These are phyloP conservation scores for Melaleuca alternifolia DNA, from an alignment of 345 rosid genomes.

Conservation along the genomic window DNA sequence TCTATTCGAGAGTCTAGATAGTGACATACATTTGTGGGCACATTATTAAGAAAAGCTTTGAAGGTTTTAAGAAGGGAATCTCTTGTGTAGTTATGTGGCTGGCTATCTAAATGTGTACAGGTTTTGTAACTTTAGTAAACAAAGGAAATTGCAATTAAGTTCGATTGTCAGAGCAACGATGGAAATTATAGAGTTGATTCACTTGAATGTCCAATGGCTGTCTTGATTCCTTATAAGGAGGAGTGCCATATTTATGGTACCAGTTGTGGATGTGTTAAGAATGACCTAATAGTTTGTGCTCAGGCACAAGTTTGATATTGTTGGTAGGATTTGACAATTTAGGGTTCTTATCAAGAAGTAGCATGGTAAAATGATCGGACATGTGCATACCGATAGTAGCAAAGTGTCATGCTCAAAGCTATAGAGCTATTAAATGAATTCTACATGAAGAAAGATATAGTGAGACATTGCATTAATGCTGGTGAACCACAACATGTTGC, in stretches of 20 bases:
- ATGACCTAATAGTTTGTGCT: not conserved
- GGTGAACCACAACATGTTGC: not conserved
- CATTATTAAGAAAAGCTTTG: not conserved
- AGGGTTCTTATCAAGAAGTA: not conserved
- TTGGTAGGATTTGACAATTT: not conserved
- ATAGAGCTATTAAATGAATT: not conserved
- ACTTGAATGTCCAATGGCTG: not conserved
- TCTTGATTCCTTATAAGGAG: not conserved
- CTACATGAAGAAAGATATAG: not conserved
- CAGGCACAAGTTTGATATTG: not conserved
- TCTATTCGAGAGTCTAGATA: not conserved
- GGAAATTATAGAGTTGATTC: not conserved
- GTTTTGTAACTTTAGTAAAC: not conserved
- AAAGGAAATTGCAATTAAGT: not conserved
- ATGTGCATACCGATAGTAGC: not conserved
- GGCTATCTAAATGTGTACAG: accelerated
- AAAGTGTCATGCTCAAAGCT: not conserved
- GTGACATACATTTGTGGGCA: not conserved
- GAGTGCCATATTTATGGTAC: not conserved
- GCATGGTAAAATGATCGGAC: not conserved
- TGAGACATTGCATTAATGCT: not conserved
- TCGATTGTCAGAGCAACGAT: not conserved
- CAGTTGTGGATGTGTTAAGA: not conserved
- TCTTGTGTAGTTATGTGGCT: not conserved
- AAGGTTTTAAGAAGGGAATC: not conserved